These are phyloP conservation scores for Fraxinus xanthoxyloides DNA, from an alignment of 305 asterid species.

Conservation along the genomic window DNA sequence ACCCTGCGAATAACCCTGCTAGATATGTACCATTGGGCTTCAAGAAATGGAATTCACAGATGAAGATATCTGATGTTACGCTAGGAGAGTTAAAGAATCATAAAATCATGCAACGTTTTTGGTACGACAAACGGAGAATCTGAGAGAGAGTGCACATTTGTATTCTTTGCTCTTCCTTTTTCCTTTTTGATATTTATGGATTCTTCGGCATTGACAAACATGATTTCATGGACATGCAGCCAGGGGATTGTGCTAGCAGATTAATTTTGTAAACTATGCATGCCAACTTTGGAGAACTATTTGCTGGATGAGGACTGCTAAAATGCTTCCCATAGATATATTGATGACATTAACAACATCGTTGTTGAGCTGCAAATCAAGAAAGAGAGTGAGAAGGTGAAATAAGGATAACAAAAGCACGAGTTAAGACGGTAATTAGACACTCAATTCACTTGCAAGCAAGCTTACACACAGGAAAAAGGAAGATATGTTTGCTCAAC, in stretches of 20 bases:
- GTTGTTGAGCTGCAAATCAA: constrained; percentile 66
- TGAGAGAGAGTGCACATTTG: not conserved
- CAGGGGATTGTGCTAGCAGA: no score
- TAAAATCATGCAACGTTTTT: not conserved
- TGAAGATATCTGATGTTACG: not conserved
- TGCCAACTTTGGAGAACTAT: constrained; percentile 33
- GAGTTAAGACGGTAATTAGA: not conserved
- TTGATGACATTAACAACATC: constrained; percentile 78
- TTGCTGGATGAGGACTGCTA: constrained; percentile 76
- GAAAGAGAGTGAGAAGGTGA: not conserved
- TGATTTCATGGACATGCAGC: not conserved
- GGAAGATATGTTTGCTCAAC: not conserved
- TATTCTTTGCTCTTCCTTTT: not conserved
- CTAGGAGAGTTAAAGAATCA: not conserved
- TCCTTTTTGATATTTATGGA: not conserved
- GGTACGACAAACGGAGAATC: not conserved
- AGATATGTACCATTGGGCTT: not conserved
- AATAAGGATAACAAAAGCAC: not conserved
- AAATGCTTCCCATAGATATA: constrained; percentile 71
- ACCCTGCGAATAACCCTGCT: not conserved
- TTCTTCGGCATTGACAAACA: not conserved
- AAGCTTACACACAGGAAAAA: not conserved
- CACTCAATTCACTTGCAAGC: not conserved
- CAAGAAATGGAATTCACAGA: not conserved
- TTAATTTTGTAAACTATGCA: not conserved